Evolutionary conservation across 768 basidiomycete genomes (phyloP), one percentile per base, ranked within the genome.

Genomic region (Auricularia auricula-judae): DNA sequence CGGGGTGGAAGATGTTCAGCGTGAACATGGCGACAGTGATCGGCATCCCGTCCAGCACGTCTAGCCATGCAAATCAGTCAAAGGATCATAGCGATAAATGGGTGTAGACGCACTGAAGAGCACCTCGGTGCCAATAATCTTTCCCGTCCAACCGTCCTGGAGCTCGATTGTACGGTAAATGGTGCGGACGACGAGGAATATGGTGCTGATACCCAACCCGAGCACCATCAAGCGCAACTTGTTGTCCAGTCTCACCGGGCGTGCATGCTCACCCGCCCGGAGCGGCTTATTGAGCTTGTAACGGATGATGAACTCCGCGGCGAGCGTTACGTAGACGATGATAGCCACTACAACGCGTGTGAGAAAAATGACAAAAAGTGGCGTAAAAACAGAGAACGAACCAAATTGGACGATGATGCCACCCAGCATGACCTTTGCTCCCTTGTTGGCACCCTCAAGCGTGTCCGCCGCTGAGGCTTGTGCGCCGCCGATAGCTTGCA

Each of bases 401-500:
- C 80, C 71, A 63, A 86, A 72, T 68, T 88, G 86, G 68, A 87
- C 80, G 18, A 76, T 75, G 66, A 89, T 87, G 60, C 86, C 87
- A 1, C 74, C 83, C 8, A 86, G 77, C 84, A 87, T 86, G 69
- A 86, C 76, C 60, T 81, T 69, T 12, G 77, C 79, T 3, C 82
- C 83, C 29, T 14, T 64, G 34, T 73, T 71, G n/a, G 73, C 66
- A n/a, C 66, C 70, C 21, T 69, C 64, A 35, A 64, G 59, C 3
- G 67, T 70, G n/a, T 67, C 66, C 34, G 74, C 79, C 1, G 72
- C 70, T 3, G 81, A 77, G 0, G 86, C 86, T 29, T 78, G 69
- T 0, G 81, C 86, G 34, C 87, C 87, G 53, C 87, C 87, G 16
- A 80, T 72, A 35, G 81, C 86, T 74, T 89, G 87, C 2, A 87